phyloP scores from a whole-genome alignment of 768 basidiomycete genomes.

The Naganishia onofrii region DNA sequence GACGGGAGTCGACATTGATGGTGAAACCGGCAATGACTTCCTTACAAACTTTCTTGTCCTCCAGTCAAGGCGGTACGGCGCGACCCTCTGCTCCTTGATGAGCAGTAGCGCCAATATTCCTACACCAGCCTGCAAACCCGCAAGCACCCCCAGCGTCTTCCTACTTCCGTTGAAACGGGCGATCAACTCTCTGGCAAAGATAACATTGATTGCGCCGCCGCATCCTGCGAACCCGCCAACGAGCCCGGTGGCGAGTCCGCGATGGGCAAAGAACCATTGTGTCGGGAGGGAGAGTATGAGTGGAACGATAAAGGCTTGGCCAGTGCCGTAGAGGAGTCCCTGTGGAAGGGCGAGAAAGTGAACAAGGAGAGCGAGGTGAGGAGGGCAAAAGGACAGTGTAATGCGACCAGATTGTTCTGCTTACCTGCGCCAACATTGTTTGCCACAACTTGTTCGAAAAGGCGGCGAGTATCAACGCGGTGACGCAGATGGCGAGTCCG shows the following conservation, averaged over 20 bases:
- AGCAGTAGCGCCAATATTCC: conserved; percentile 20
- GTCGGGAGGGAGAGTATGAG: conserved; percentile 32
- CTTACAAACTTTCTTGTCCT: conserved; percentile 4
- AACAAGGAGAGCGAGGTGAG: too few relatives aligned
- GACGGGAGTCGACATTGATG: neutral
- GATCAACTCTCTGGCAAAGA: conserved; percentile 26
- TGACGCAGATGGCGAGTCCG: conserved; percentile 22
- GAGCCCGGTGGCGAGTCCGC: conserved; percentile 29
- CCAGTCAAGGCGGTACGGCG: neutral
- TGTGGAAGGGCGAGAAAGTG: neutral
- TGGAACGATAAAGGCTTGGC: conserved; percentile 29
- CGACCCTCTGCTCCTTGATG: conserved; percentile 11
- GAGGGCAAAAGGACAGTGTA: too few relatives aligned
- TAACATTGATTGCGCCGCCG: conserved; percentile 27
- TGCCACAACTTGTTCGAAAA: conserved; percentile 32
- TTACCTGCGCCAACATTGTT: conserved; percentile 27
- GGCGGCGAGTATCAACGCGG: conserved; percentile 19
- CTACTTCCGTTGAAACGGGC: conserved; percentile 14
- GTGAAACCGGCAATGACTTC: neutral
- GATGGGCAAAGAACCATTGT: conserved; percentile 33
- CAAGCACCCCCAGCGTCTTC: conserved; percentile 22
- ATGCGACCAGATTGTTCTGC: too few relatives aligned
- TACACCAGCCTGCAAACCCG: conserved; percentile 10
- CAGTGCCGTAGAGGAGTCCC: conserved; percentile 29
- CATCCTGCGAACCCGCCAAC: conserved; percentile 30